Base-by-base conservation (phyloP, 1,284 basidiomycete genomes). In the Omphalotus olearius region DNA sequence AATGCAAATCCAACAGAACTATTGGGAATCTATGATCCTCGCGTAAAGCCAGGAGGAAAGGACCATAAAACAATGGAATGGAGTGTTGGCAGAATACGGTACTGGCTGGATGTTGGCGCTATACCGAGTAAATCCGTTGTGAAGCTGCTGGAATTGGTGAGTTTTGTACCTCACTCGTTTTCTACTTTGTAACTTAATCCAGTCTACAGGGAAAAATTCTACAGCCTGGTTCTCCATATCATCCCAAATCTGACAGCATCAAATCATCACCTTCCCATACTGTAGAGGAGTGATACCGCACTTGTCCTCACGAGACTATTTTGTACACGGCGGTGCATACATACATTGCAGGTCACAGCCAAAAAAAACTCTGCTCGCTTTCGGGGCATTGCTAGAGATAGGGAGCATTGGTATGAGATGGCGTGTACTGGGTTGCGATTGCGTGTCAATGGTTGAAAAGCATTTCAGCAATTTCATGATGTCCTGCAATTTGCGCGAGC, bases 1-100 rank as follows among this genome's bases (percentile, higher is more conserved):
- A 83, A 98, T 66, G 93, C 88, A n/a, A 85, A 86, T 60, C 95
- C 95, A 6, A 82, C 92, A 57, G 95, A 98, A 69, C 83, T 90
- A 50, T 74, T 98, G 38, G 95, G 93, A 43, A 80, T 92, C 51
- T 97, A 91, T 71, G 81, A 95, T 67, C 93, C 93, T 16, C 76
- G 77, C 48, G 65, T 82, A 41, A 65, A 66, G 17, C 68, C 69
- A 11, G 51, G 45, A 42, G 72, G 72, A 58, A 63, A 75, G 59
- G 68, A 70, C 55, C 75, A 73, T 63, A 97, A 95, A 70, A 83
- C 82, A 20, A 75, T 98, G 49, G 83, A 90, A 64, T 97, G 93
- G 93, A 92, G 93, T 68, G 85, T 88, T 40, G 83, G 91, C 57
- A 82, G 95, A 65, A 93, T 98, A 69, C 79, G 77, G 54, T 93